Percentiles rank a stretch among this genome's conserved stretches.
Evolutionary conservation across 345 rosid genomes (phyloP).

Genomic region (Durio zibethinus): DNA sequence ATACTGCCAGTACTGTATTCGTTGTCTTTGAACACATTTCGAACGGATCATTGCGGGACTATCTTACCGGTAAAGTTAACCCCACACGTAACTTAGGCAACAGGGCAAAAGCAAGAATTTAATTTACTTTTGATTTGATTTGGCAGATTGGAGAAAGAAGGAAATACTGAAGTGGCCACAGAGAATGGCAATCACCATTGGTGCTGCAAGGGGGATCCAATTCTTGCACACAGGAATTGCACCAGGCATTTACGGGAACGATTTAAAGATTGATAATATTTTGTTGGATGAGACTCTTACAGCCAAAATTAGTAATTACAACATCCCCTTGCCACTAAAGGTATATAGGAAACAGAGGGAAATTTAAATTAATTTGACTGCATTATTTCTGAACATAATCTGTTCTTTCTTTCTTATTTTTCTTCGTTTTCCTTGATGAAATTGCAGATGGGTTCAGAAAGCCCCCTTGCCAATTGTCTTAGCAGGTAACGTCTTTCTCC

Average conservation of each 20-base stretch:
- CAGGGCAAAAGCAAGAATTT: neutral
- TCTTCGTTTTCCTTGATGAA: neutral
- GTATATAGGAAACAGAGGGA: constrained; percentile 20
- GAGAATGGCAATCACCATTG: constrained; percentile 76
- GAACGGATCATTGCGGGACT: constrained; percentile 60
- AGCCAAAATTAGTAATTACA: constrained; percentile 62
- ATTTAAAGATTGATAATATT: constrained; percentile 65
- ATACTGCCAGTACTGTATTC: constrained; percentile 46
- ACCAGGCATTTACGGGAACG: constrained; percentile 74
- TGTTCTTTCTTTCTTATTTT: neutral
- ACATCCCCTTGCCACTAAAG: constrained; percentile 70
- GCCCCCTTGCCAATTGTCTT: constrained; percentile 21
- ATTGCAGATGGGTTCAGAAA: constrained; percentile 56
- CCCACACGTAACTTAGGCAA: neutral
- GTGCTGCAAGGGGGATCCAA: constrained; percentile 83
- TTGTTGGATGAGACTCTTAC: constrained; percentile 74
- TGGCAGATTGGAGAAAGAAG: constrained; percentile 71
- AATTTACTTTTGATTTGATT: neutral
- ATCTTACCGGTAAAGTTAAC: constrained; percentile 57
- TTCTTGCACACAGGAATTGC: constrained; percentile 89
- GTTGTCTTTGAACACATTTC: constrained; percentile 69
- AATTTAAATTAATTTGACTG: neutral
- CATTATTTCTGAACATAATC: neutral
- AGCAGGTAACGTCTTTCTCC: neutral
- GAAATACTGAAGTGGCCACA: constrained; percentile 87